Conservation (phyloP, 2,329 filamentous ascomycete species). For the Teratosphaeriaceae sp. region DNA sequence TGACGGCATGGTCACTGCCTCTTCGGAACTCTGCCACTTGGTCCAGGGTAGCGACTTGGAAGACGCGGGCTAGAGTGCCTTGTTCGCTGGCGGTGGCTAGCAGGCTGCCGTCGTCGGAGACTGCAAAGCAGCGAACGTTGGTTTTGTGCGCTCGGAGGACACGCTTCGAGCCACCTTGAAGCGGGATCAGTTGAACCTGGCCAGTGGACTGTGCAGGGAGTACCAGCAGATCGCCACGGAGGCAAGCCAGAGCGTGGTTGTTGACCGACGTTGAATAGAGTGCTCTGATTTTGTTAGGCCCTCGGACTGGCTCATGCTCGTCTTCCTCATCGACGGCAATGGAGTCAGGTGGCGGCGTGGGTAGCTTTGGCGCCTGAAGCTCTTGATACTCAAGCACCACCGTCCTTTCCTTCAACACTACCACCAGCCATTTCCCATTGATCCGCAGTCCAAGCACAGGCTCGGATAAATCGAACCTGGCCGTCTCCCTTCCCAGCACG, state of each 20-base stretch:
- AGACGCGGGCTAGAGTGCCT: constrained; percentile 85
- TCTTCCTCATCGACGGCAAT: not conserved
- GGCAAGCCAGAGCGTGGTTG: constrained; percentile 68
- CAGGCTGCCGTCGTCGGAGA: constrained; percentile 73
- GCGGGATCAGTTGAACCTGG: constrained; percentile 81
- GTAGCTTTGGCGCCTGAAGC: constrained; percentile 31
- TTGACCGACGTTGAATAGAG: constrained; percentile 86
- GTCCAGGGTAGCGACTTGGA: constrained; percentile 71
- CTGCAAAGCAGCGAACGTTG: constrained; percentile 66
- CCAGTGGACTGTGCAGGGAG: constrained; percentile 84
- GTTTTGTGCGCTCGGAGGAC: constrained; percentile 89
- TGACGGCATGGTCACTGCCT: constrained; percentile 78
- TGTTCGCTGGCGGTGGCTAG: constrained; percentile 88
- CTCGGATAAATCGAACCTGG: constrained; percentile 72
- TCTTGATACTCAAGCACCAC: constrained; percentile 27
- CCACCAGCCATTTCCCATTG: constrained; percentile 66
- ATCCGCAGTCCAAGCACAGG: constrained; percentile 75
- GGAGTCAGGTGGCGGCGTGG: constrained; percentile 38
- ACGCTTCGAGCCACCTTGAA: constrained; percentile 73
- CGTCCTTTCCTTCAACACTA: constrained; percentile 51
- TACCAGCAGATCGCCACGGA: constrained; percentile 66
- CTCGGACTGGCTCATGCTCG: constrained; percentile 9
- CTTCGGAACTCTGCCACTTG: constrained; percentile 78
- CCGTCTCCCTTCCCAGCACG: constrained; percentile 64
- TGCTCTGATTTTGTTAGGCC: constrained; percentile 36